A percentile compares a stretch with the other conserved stretches of the same genome.
phyloP scores from a whole-genome alignment of 495 filamentous ascomycete genomes.

The Amniculicola lignicola region DNA sequence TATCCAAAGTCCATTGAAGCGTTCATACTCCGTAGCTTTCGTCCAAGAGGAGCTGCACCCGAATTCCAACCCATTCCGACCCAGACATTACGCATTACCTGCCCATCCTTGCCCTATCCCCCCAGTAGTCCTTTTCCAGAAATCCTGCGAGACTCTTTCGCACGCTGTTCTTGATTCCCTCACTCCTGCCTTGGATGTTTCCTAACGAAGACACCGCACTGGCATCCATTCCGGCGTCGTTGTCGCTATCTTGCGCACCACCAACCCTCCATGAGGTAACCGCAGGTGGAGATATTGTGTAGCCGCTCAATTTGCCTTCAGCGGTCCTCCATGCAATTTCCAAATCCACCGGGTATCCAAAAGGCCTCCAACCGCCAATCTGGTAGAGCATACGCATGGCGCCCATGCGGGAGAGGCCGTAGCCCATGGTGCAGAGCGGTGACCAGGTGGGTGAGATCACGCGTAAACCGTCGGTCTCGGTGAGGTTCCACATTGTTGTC shows the following conservation, averaged over 20 bases:
- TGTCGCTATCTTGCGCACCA: slow-evolving; percentile 16
- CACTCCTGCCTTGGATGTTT: slow-evolving; percentile 12
- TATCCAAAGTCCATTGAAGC: too few species aligned
- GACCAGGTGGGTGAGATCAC: slow-evolving; percentile 14
- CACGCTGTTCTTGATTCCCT: slow-evolving; percentile 13
- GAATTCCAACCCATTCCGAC: background rate
- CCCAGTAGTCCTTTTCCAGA: slow-evolving; percentile 27
- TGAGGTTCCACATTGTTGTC: slow-evolving; percentile 11
- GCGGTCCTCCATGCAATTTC: slow-evolving; percentile 14
- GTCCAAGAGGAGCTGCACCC: too few species aligned
- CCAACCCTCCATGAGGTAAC: slow-evolving; percentile 18
- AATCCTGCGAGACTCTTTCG: slow-evolving; percentile 11
- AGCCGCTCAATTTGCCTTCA: slow-evolving; percentile 22
- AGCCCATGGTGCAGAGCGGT: slow-evolving; percentile 27
- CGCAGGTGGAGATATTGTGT: slow-evolving; percentile 20
- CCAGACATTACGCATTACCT: background rate
- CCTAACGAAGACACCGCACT: background rate
- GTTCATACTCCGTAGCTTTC: too few species aligned
- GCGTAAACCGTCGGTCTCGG: slow-evolving; percentile 4
- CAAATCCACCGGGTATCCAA: slow-evolving; percentile 17
- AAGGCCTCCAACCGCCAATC: slow-evolving; percentile 18
- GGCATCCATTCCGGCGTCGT: slow-evolving; percentile 10
- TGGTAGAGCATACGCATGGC: slow-evolving; percentile 31
- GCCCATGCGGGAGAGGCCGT: slow-evolving; percentile 19
- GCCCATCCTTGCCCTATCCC: slow-evolving; percentile 13